These are phyloP conservation scores for Trametes hirsuta DNA, from an alignment of 1,284 basidiomycete genomes.

Conservation along the genomic window DNA sequence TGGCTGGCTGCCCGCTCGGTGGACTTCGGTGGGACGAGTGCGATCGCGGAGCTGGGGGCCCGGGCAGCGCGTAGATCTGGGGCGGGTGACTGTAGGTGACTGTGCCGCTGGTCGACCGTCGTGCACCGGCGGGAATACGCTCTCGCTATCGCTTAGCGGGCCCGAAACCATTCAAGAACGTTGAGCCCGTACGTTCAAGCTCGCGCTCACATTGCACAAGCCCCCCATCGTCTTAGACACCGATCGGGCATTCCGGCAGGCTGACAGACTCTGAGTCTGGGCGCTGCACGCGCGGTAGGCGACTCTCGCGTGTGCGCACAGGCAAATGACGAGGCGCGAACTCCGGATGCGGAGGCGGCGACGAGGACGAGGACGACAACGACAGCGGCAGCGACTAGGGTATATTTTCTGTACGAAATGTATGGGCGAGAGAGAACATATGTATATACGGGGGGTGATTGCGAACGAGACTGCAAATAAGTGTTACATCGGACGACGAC, in stretches of 20 bases:
- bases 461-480: slow-evolving; percentile 14
- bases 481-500: slow-evolving; percentile 13
- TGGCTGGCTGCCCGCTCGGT: slow-evolving; percentile 1
- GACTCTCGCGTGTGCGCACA: not conserved
- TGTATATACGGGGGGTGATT: slow-evolving; percentile 26
- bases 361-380: not conserved
- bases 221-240: not conserved
- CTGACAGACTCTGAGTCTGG: no score
- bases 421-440: slow-evolving; percentile 1
- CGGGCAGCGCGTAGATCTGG: not conserved
- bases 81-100: no score
- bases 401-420: slow-evolving; percentile 19
- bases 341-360: not conserved
- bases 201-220: not conserved
- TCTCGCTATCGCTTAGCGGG: slow-evolving; percentile 3
- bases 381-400: not conserved
- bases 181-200: not conserved
- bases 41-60: slow-evolving; percentile 5
- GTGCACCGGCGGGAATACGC: not conserved
- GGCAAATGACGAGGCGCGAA: not conserved
- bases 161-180: not conserved
- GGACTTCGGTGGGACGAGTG: not conserved
- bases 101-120: not conserved
- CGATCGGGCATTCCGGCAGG: not conserved
- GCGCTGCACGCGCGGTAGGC: no score